These are phyloP conservation scores for Paracoccidioides lutzii DNA, from an alignment of 2,329 filamentous ascomycete genomes.

Conservation along the genomic window DNA sequence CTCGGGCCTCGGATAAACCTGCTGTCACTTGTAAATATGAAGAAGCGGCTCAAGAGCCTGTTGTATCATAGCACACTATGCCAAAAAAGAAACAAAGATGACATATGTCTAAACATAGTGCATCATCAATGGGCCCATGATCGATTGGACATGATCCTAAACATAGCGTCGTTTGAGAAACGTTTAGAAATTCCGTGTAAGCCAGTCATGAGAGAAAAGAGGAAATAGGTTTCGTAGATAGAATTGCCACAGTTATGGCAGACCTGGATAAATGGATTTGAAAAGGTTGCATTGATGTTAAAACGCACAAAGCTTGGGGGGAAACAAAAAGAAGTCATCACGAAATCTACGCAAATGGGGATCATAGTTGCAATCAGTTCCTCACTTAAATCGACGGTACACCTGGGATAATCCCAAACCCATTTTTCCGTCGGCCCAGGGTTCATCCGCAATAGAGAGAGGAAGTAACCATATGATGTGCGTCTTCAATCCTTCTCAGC, in stretches of 20 bases:
- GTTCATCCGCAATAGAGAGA: not conserved
- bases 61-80: not conserved
- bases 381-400: not conserved
- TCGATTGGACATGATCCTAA: not conserved
- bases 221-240: not conserved
- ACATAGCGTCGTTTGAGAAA: not conserved
- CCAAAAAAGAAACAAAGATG: not conserved
- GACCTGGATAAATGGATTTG: not conserved
- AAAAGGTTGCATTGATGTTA: constrained; percentile 2
- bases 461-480: not conserved
- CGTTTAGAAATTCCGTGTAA: not conserved
- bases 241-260: not conserved
- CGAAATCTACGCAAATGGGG: not conserved
- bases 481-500: constrained; percentile 82
- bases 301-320: not conserved
- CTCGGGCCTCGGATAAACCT: not conserved
- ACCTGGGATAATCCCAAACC: not conserved
- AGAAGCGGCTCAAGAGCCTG: not conserved
- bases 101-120: not conserved
- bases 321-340: not conserved
- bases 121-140: not conserved
- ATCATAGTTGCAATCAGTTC: not conserved
- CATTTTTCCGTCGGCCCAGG: not conserved
- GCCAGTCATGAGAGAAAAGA: not conserved
- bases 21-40: not conserved